phyloP scores from a whole-genome alignment of 2,329 filamentous ascomycete species.

The Rhynchosporium graminicola region DNA sequence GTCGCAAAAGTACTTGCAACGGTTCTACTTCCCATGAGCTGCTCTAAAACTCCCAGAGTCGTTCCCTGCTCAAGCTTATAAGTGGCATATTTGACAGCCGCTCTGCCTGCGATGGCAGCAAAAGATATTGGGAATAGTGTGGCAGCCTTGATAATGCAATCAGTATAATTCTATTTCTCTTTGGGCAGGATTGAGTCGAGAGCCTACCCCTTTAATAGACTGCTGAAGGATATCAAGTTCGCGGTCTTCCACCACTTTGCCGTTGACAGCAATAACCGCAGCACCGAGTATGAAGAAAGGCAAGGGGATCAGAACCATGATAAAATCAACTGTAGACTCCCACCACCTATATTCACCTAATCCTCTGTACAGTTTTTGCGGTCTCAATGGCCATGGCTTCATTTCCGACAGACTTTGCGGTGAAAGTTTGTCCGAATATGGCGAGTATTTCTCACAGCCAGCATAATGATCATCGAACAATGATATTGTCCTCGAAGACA shows the following conservation, averaged over 20 bases:
- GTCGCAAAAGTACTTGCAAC: constrained; percentile 36
- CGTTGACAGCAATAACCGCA: constrained; percentile 27
- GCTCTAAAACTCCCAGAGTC: constrained; percentile 36
- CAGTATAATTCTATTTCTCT: neutral
- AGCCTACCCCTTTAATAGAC: constrained; percentile 29
- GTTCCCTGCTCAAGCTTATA: constrained; percentile 39
- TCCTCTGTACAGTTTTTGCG: constrained; percentile 27
- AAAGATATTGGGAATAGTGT: constrained; percentile 41
- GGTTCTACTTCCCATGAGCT: constrained; percentile 40
- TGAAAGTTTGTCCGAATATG: constrained; percentile 17
- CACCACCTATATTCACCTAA: constrained; percentile 24
- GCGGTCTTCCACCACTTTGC: constrained; percentile 21
- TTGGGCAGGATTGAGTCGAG: neutral
- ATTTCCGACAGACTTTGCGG: constrained; percentile 26
- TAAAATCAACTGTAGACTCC: constrained; percentile 26
- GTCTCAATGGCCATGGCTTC: constrained; percentile 32
- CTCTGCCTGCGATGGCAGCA: constrained; percentile 36
- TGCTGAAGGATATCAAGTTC: constrained; percentile 24
- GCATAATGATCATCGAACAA: constrained; percentile 14
- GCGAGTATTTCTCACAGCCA: constrained; percentile 23
- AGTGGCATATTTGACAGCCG: constrained; percentile 33
- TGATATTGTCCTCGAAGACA: constrained; percentile 18
- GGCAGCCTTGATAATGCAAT: constrained; percentile 22
- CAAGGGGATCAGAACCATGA: constrained; percentile 29
- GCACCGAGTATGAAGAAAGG: constrained; percentile 30